These are phyloP conservation scores for Tephrocybe sp. DNA, from an alignment of 768 basidiomycete genomes.

Conservation along the genomic window DNA sequence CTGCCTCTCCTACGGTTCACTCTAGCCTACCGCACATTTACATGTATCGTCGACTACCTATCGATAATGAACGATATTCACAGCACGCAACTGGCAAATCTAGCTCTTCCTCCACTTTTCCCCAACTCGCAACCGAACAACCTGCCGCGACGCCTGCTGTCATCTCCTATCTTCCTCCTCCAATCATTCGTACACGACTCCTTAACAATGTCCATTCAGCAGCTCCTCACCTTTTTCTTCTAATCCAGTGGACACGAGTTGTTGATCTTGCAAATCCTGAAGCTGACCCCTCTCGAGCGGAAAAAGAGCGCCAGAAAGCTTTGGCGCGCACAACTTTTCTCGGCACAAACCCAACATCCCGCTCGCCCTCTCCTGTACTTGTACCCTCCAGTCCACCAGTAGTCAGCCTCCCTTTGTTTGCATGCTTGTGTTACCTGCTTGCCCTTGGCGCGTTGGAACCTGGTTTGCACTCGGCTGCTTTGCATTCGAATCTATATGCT, in stretches of 20 bases:
- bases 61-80: neutral
- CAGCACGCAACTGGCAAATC: neutral
- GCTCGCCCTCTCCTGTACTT: conserved; percentile 1
- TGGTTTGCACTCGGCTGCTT: neutral
- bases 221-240: conserved; percentile 24
- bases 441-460: conserved; percentile 48
- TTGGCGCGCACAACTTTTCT: conserved; percentile 15
- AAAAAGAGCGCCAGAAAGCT: conserved; percentile 9
- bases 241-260: conserved; percentile 16
- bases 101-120: conserved; percentile 8
- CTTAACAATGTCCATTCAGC: conserved; percentile 24
- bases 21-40: conserved; percentile 13
- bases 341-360: neutral
- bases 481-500: conserved; percentile 31
- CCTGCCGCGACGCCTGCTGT: conserved; percentile 31
- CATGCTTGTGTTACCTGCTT: conserved; percentile 53
- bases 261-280: conserved; percentile 10
- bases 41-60: conserved; percentile 10
- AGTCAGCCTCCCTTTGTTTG: conserved; percentile 47
- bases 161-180: conserved; percentile 30
- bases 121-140: conserved; percentile 10
- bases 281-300: neutral
- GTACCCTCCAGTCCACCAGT: neutral
- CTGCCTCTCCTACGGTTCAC: neutral
- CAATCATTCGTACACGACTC: conserved; percentile 23